phyloP scores from a whole-genome alignment of 169 alveolate species.

The Plasmodium gonderi region DNA sequence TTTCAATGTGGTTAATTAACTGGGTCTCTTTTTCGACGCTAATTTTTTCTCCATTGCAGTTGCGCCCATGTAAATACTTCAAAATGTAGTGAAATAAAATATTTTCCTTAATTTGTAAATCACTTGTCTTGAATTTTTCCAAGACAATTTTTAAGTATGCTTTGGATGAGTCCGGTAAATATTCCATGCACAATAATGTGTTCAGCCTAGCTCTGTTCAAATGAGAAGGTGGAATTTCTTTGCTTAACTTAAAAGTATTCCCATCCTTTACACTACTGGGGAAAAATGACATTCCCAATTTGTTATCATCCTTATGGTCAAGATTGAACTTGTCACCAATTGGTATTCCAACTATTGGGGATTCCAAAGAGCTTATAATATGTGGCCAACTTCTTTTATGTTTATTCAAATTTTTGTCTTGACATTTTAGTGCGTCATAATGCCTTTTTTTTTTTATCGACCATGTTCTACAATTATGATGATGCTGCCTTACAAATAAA shows the following conservation, averaged over 20 bases:
- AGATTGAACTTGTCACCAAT: neutral
- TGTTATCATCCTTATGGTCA: neutral
- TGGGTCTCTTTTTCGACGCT: neutral
- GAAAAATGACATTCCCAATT: neutral
- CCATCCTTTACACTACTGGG: neutral
- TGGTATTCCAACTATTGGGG: conserved; percentile 63
- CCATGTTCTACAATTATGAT: neutral
- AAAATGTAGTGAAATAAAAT: conserved; percentile 31
- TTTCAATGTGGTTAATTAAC: conserved; percentile 10
- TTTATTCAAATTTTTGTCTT: neutral
- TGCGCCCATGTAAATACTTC: conserved; percentile 2
- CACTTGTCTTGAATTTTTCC: neutral
- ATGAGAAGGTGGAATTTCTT: neutral
- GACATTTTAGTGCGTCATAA: neutral
- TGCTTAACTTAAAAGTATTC: neutral
- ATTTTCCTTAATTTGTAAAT: conserved; percentile 57
- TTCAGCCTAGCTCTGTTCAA: conserved; percentile 1
- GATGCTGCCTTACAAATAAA: neutral
- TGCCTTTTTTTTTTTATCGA: neutral
- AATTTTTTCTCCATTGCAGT: neutral
- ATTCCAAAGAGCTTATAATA: conserved; percentile 15
- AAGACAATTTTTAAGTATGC: conserved; percentile 18
- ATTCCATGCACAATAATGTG: conserved; percentile 21
- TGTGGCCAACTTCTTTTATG: neutral
- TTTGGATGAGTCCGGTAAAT: conserved; percentile 18